These are phyloP conservation scores for Monosporascus sp. DNA, from an alignment of 2,329 filamentous ascomycete genomes.

Conservation along the genomic window DNA sequence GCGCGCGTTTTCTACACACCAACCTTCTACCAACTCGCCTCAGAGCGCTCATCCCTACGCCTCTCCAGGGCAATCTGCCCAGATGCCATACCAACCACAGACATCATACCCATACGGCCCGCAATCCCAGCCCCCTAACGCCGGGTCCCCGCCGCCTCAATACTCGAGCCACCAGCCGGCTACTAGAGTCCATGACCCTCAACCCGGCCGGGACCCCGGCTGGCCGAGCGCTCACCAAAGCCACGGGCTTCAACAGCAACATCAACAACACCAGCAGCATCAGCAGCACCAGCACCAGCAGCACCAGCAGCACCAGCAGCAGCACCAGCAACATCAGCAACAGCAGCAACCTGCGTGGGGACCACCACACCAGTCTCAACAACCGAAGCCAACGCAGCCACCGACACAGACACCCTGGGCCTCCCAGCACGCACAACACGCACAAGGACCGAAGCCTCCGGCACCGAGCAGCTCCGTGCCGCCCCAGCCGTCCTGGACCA, in stretches of 20 bases:
- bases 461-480: conserved; percentile 26
- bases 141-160: conserved; percentile 50
- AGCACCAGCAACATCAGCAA: conserved; percentile 16
- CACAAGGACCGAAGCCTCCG: conserved; percentile 30
- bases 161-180: conserved; percentile 44
- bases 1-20: conserved; percentile 26
- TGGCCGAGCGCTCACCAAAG: conserved; percentile 27
- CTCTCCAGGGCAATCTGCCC: conserved; percentile 30
- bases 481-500: conserved; percentile 31
- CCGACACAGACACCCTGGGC: conserved; percentile 33
- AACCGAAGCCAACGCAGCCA: conserved; percentile 28
- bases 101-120: conserved; percentile 38
- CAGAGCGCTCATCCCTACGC: conserved; percentile 43
- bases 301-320: conserved; percentile 8
- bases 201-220: conserved; percentile 29
- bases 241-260: conserved; percentile 27
- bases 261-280: conserved; percentile 17
- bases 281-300: conserved; percentile 17
- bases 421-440: conserved; percentile 33
- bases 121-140: conserved; percentile 34
- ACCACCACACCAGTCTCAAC: conserved; percentile 30
- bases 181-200: conserved; percentile 37
- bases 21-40: conserved; percentile 37
- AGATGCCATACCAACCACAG: conserved; percentile 39
- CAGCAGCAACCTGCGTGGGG: conserved; percentile 26